A percentile compares a stretch with the other conserved stretches of the same genome.
Evolutionary conservation across 2,329 filamentous ascomycete species (phyloP).

Genomic region (Aspergillus jensenii): DNA sequence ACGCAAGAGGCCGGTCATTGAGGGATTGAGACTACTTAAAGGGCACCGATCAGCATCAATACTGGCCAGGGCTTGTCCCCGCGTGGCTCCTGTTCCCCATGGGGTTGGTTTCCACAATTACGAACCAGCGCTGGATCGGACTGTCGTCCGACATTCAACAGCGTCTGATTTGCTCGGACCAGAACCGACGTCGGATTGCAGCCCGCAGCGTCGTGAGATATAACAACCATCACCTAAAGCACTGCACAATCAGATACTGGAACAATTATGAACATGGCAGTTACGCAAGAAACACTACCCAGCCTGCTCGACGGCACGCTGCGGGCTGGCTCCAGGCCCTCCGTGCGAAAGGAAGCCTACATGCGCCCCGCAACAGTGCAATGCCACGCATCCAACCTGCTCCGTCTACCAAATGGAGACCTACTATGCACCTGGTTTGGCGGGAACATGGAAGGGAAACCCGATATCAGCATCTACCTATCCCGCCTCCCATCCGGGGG

Average conservation of each 20-base stretch:
- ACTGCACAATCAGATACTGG: too few species aligned
- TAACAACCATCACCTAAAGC: too few species aligned
- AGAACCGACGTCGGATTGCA: neutral
- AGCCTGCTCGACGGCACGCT: neutral
- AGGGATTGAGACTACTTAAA: too few species aligned
- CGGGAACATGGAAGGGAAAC: constrained; percentile 8
- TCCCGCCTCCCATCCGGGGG: neutral
- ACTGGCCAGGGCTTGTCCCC: neutral
- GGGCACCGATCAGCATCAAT: too few species aligned
- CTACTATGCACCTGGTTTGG: constrained; percentile 5
- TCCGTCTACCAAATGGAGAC: neutral
- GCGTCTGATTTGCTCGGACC: neutral
- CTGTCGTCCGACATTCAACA: neutral
- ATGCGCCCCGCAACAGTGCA: constrained; percentile 2
- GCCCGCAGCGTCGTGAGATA: neutral
- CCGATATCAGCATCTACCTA: constrained; percentile 5
- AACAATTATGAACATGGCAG: neutral
- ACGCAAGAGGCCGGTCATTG: too few species aligned
- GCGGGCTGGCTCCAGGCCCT: neutral
- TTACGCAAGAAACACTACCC: neutral
- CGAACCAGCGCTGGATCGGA: neutral
- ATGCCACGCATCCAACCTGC: constrained; percentile 7
- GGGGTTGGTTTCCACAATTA: neutral
- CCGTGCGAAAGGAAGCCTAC: constrained; percentile 1
- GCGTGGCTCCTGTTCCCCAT: constrained; percentile 2